A percentile compares a stretch with the other conserved stretches of the same genome.
Evolutionary conservation across 371 early-diverging fungal species (phyloP).

Genomic region (Entomophthora muscae): DNA sequence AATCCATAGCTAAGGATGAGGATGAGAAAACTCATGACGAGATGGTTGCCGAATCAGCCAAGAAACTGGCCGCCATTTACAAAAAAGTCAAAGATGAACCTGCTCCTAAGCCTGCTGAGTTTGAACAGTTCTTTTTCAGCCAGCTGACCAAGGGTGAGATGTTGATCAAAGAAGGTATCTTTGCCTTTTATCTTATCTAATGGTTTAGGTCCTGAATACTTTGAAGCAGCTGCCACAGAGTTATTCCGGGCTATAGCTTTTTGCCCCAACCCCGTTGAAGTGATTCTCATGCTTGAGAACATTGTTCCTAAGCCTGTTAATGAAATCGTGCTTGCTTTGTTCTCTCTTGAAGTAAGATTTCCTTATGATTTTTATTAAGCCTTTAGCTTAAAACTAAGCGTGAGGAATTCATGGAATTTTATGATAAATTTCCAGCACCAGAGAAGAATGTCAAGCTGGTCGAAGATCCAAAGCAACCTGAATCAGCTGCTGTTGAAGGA

Average conservation of each 20-base stretch:
- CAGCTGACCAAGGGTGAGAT: conserved; percentile 72
- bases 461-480: conserved; percentile 26
- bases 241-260: conserved; percentile 83
- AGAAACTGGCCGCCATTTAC: conserved; percentile 15
- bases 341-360: conserved; percentile 59
- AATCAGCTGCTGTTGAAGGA: conserved; percentile 27
- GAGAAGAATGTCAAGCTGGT: conserved; percentile 49
- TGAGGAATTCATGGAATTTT: conserved; percentile 30
- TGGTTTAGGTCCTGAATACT: conserved; percentile 43
- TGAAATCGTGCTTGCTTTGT: conserved; percentile 61
- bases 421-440: conserved; percentile 56
- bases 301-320: conserved; percentile 73
- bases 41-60: conserved; percentile 8
- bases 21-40: conserved; percentile 22
- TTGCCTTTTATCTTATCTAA: conserved; percentile 3
- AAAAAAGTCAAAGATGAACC: conserved; percentile 28
- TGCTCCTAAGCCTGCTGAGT: conserved; percentile 54
- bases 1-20: conserved; percentile 22
- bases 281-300: conserved; percentile 82
- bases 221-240: conserved; percentile 61
- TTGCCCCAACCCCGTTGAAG: conserved; percentile 83
- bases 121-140: conserved; percentile 73
- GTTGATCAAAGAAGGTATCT: conserved; percentile 53
- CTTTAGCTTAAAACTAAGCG: conserved; percentile 46
- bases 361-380: background rate